Percentiles rank a stretch among this genome's conserved stretches.
These are phyloP conservation scores for Lactuca saligna DNA, from an alignment of 129 eudicot species.

Conservation along the genomic window DNA sequence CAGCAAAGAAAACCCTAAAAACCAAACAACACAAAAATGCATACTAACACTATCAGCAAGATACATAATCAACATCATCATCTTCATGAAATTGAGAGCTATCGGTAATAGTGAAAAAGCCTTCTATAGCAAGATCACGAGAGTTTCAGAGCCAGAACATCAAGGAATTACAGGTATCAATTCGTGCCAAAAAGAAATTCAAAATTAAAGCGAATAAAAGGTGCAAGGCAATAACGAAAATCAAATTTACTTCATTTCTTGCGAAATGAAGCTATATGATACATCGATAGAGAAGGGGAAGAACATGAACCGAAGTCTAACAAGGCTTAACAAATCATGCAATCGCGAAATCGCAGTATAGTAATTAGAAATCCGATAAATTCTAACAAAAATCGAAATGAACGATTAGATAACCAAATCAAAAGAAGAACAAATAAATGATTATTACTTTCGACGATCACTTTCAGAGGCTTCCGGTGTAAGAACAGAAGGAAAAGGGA, in stretches of 20 bases:
- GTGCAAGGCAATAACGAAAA: not conserved
- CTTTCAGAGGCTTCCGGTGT: not conserved
- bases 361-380: no score
- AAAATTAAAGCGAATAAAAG: not conserved
- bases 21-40: not conserved
- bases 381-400: not conserved
- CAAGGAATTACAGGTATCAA: not conserved
- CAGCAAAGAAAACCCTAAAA: conserved; percentile 5
- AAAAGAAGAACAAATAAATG: not conserved
- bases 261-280: not conserved
- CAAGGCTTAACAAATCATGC: not conserved
- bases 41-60: not conserved
- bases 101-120: not conserved
- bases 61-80: not conserved
- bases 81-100: not conserved
- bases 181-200: not conserved
- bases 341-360: not conserved
- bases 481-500: not conserved
- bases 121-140: not conserved
- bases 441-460: not conserved
- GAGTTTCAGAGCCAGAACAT: not conserved
- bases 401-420: not conserved
- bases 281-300: not conserved
- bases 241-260: not conserved
- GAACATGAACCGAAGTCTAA: not conserved